phyloP scores from a whole-genome alignment of 2,329 filamentous ascomycete genomes.

The Amauroascus verrucosus region DNA sequence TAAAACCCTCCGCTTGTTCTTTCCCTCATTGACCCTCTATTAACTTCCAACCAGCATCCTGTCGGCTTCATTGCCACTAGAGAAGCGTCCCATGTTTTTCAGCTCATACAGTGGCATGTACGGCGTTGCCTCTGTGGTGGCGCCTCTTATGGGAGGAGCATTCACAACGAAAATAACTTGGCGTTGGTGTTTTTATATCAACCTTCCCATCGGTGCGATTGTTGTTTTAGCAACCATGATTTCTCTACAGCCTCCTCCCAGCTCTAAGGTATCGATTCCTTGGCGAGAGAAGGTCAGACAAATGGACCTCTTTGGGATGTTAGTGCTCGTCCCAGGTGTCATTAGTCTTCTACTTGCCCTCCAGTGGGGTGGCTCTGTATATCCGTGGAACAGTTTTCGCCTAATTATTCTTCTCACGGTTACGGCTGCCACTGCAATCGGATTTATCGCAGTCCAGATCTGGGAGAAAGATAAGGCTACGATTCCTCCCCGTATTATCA shows the following conservation, averaged over 20 bases:
- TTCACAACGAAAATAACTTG: conserved; percentile 13
- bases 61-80: conserved; percentile 8
- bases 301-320: conserved; percentile 1
- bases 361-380: conserved; percentile 21
- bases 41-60: background rate
- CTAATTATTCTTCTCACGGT: conserved; percentile 19
- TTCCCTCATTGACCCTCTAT: background rate
- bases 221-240: conserved; percentile 26
- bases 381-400: conserved; percentile 18
- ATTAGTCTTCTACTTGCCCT: conserved; percentile 22
- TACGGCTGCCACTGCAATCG: conserved; percentile 15
- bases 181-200: conserved; percentile 16
- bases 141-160: conserved; percentile 13
- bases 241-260: conserved; percentile 16
- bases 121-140: conserved; percentile 13
- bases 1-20: conserved; percentile 18
- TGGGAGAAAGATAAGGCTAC: conserved; percentile 22
- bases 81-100: conserved; percentile 12
- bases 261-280: conserved; percentile 3
- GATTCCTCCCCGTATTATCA: conserved; percentile 22
- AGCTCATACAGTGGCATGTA: conserved; percentile 13
- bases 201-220: conserved; percentile 29
- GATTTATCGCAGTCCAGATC: conserved; percentile 13
- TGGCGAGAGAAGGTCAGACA: conserved; percentile 1
- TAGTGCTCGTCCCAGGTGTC: conserved; percentile 40